Evolutionary conservation across 2,329 filamentous ascomycete species (phyloP).

Genomic region (Zymoseptoria passerinii): DNA sequence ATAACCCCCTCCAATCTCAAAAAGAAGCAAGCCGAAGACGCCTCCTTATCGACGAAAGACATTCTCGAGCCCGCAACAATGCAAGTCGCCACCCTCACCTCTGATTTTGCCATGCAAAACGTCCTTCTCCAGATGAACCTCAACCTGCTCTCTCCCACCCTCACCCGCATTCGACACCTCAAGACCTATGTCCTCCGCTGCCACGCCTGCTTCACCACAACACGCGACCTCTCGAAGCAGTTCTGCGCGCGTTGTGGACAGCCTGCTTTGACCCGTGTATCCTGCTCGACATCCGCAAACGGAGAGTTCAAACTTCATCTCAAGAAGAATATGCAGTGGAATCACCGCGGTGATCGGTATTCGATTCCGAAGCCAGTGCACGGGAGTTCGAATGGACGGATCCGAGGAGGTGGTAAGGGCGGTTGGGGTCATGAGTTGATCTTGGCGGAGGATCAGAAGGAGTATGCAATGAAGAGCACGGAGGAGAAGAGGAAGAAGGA

Average conservation of each 20-base stretch:
- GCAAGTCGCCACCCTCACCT: conserved; percentile 84
- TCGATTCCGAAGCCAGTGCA: conserved; percentile 85
- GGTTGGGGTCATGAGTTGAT: conserved; percentile 83
- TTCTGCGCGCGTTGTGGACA: conserved; percentile 92
- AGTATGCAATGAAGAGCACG: conserved; percentile 60
- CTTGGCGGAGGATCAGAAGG: conserved; percentile 91
- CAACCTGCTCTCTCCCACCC: conserved; percentile 69
- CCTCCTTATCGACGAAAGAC: conserved; percentile 37
- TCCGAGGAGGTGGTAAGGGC: conserved; percentile 64
- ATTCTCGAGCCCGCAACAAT: conserved; percentile 54
- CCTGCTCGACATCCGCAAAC: conserved; percentile 71
- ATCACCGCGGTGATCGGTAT: conserved; percentile 83
- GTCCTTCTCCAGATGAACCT: conserved; percentile 91
- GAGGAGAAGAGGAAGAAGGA: conserved; percentile 58
- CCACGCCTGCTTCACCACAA: conserved; percentile 83
- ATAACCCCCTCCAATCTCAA: conserved; percentile 91
- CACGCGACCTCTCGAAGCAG: conserved; percentile 75
- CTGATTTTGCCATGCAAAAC: conserved; percentile 97
- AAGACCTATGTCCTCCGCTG: conserved; percentile 87
- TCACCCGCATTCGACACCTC: conserved; percentile 73
- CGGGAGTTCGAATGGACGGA: conserved; percentile 71
- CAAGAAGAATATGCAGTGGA: conserved; percentile 94
- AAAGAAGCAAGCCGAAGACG: conserved; percentile 66
- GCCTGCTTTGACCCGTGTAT: conserved; percentile 72
- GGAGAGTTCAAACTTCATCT: conserved; percentile 80